phyloP scores from a whole-genome alignment of 495 filamentous ascomycete genomes.

The Lophiotrema nucula region DNA sequence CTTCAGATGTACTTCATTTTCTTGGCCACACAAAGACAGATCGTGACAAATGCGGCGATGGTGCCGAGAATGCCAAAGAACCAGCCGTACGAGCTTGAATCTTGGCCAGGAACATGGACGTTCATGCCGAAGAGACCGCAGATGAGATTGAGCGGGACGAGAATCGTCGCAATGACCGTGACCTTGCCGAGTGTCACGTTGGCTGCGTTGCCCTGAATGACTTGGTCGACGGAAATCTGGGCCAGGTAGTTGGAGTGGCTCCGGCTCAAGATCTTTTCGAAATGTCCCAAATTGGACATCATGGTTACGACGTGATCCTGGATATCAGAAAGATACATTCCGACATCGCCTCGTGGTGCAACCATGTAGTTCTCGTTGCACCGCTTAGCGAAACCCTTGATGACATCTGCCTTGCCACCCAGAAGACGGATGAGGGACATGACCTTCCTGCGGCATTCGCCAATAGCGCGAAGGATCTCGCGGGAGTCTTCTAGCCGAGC shows the following conservation, averaged over 20 bases:
- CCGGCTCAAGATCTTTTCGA: conserved; percentile 94
- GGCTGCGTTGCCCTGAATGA: conserved; percentile 73
- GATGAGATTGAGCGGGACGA: conserved; percentile 95
- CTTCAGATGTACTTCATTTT: conserved; percentile 47
- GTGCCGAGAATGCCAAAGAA: conserved; percentile 79
- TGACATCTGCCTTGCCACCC: conserved; percentile 95
- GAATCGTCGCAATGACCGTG: conserved; percentile 89
- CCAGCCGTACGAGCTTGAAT: conserved; percentile 55
- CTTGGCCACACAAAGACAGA: conserved; percentile 52
- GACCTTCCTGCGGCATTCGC: conserved; percentile 86
- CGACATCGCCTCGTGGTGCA: conserved; percentile 92
- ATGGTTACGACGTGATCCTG: conserved; percentile 99
- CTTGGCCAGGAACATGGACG: conserved; percentile 71
- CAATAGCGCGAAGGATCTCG: conserved; percentile 80
- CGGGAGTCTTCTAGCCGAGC: conserved; percentile 86
- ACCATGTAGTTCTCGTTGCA: conserved; percentile 96
- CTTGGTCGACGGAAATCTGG: conserved; percentile 86
- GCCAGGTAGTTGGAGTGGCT: conserved; percentile 96
- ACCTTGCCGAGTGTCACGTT: conserved; percentile 90
- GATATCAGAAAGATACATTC: conserved; percentile 92
- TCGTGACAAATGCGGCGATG: conserved; percentile 58
- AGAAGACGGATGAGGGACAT: conserved; percentile 90
- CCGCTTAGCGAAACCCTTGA: conserved; percentile 93
- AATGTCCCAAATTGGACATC: conserved; percentile 93
- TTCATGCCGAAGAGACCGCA: conserved; percentile 98